A percentile compares a stretch with the other conserved stretches of the same genome.
phyloP scores from a whole-genome alignment of 352 stramenopile species.

The Globisporangium carolinianum region DNA sequence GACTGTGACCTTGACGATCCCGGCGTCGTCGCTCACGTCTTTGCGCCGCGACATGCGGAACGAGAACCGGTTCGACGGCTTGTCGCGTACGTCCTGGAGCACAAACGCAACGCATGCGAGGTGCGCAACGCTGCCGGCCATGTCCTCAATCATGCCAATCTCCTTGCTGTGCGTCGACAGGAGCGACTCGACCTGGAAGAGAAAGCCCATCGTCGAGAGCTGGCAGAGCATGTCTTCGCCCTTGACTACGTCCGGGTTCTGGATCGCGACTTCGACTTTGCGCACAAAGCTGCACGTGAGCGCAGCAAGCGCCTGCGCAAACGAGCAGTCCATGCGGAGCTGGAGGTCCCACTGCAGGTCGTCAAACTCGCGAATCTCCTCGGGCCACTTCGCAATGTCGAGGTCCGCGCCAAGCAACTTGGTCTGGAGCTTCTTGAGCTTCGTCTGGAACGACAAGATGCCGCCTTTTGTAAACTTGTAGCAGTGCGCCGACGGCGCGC shows the following conservation, averaged over 20 bases:
- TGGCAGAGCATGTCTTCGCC: slow-evolving; percentile 80
- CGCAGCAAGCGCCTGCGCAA: slow-evolving; percentile 69
- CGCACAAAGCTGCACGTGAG: slow-evolving; percentile 76
- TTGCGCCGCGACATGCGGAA: slow-evolving; percentile 83
- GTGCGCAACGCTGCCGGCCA: slow-evolving; percentile 74
- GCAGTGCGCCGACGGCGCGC: slow-evolving; percentile 69
- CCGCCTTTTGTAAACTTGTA: slow-evolving; percentile 88
- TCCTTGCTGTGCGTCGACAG: slow-evolving; percentile 94
- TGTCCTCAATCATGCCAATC: slow-evolving; percentile 94
- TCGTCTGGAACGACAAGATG: slow-evolving; percentile 72
- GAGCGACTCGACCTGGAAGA: slow-evolving; percentile 91
- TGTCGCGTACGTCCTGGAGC: slow-evolving; percentile 81
- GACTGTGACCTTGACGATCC: slow-evolving; percentile 74
- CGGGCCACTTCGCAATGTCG: slow-evolving; percentile 69
- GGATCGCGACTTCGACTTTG: slow-evolving; percentile 81
- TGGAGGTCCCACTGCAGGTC: slow-evolving; percentile 84
- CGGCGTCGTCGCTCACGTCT: slow-evolving; percentile 62
- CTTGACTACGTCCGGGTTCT: slow-evolving; percentile 63
- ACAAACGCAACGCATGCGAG: slow-evolving; percentile 85
- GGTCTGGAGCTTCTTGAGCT: slow-evolving; percentile 75
- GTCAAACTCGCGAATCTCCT: slow-evolving; percentile 78
- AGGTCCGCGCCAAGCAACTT: slow-evolving; percentile 67
- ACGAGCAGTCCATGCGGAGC: slow-evolving; percentile 74
- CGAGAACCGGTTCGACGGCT: slow-evolving; percentile 78
- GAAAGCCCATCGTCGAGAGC: slow-evolving; percentile 74